Base-by-base conservation (phyloP, 257 asterid species). In the Schizonepeta tenuifolia region DNA sequence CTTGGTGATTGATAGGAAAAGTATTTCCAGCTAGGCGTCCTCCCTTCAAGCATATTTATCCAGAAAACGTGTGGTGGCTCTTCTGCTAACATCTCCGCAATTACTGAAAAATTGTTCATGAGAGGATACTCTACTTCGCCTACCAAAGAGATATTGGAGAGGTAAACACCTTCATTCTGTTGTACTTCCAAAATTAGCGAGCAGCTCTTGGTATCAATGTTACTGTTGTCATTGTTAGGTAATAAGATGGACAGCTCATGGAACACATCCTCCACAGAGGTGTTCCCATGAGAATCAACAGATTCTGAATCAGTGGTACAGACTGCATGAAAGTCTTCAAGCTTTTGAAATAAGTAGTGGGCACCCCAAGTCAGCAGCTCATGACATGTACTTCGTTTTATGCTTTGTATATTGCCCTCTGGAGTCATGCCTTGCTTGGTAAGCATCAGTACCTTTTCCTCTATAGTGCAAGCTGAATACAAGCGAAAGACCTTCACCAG, bases 331-430 rank as follows among this genome's bases (percentile, higher is more conserved):
- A 72, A 76, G 64, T 57, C 70, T 11, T 85, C 82, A 56, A 85
- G 83, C 85, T 73, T 79, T 1, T 75, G 35, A 74, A 90, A 86
- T 35, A 82, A 84, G 71, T 44, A 67, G 47, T 75, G 75, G 70
- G 89, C 86, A 31, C 89, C 90, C 96, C 90, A 88, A 65, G 69
- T 61, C 21, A 88, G 82, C 43, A 88, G 74, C 64, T 58, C 79
- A 38, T 82, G 88, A 70, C 88, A 85, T 18, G 77, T 75, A 26
- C 78, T 75, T 36, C 71, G 83, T 59, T 66, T 81, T 40, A 83
- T 55, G 17, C 44, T 78, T 36, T 44, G 28, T 40, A 71, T n/a
- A 41, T 49, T 80, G 56, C 83, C 80, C 43, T 80, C 89, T 43
- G 72, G 74, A 36, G 71, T 13, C 64, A n/a, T n/a, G 36, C 89